A percentile compares a stretch with the other conserved stretches of the same genome.
Evolutionary conservation across 2,329 filamentous ascomycete genomes (phyloP).

Genomic region (Furcasterigmium sp.): DNA sequence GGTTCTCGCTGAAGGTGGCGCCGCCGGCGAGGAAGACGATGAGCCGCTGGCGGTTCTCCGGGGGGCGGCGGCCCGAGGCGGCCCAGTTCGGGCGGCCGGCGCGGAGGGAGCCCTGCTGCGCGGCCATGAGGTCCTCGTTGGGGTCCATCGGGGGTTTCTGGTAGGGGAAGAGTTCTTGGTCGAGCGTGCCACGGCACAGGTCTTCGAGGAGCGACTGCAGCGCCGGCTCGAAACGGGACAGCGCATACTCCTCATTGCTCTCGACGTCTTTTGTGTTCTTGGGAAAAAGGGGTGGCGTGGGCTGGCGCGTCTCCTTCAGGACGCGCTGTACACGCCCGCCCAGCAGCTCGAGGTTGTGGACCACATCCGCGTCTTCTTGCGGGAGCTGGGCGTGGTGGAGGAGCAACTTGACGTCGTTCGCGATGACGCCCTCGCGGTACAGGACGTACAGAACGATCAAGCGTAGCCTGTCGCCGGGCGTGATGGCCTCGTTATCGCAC

Average conservation of each 20-base stretch:
- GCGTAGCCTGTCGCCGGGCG: conserved; percentile 70
- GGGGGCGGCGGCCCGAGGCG: conserved; percentile 65
- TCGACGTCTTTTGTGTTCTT: conserved; percentile 52
- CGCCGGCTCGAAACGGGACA: conserved; percentile 82
- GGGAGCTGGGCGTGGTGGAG: conserved; percentile 78
- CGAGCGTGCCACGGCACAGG: conserved; percentile 61
- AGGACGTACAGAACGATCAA: conserved; percentile 82
- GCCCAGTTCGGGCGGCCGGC: conserved; percentile 96
- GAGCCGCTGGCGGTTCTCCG: conserved; percentile 81
- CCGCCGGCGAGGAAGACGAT: conserved; percentile 95
- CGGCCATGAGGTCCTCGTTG: conserved; percentile 51
- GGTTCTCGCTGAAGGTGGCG: conserved; percentile 86
- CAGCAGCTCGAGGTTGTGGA: conserved; percentile 75
- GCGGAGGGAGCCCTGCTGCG: conserved; percentile 69
- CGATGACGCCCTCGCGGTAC: conserved; percentile 78
- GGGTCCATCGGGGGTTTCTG: conserved; percentile 64
- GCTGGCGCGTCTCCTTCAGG: conserved; percentile 71
- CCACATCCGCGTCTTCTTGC: conserved; percentile 63
- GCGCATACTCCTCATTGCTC: conserved; percentile 68
- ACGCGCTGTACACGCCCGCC: conserved; percentile 60
- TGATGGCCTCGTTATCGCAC: conserved; percentile 77
- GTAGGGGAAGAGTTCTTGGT: conserved; percentile 64
- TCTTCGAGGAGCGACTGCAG: conserved; percentile 81
- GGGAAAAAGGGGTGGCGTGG: conserved; percentile 65
- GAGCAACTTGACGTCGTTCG: conserved; percentile 78